phyloP scores from a whole-genome alignment of 371 early-diverging fungal genomes.

The Zychaea mexicana region DNA sequence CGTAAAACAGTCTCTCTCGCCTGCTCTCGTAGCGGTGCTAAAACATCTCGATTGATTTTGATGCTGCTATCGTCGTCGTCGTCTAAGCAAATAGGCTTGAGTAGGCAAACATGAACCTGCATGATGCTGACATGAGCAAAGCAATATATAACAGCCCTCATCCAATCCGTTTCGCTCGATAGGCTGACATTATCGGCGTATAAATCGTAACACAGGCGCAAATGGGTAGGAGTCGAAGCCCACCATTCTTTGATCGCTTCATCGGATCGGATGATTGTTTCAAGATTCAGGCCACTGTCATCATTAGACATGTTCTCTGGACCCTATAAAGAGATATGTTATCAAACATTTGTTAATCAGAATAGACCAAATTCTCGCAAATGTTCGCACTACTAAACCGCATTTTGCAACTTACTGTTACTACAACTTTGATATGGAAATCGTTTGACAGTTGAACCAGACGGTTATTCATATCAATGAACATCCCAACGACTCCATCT shows the following conservation, averaged over 20 bases:
- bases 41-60: neutral
- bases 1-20: neutral
- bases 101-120: neutral
- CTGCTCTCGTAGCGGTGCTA: neutral
- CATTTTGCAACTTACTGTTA: no score
- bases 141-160: neutral
- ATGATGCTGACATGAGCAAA: neutral
- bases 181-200: neutral
- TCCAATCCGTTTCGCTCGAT: neutral
- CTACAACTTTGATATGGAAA: no score
- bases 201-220: neutral
- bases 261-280: neutral
- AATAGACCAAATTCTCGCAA: no score
- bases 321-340: neutral
- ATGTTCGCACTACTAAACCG: no score
- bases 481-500: no score
- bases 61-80: neutral
- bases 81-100: neutral
- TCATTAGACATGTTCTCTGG: neutral
- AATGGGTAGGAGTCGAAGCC: neutral
- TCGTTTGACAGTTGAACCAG: no score
- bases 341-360: no score
- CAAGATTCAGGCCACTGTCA: neutral
- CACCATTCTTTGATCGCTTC: neutral
- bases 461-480: no score